phyloP scores from a whole-genome alignment of 2,329 filamentous ascomycete species.

The Emergomyces orientalis region DNA sequence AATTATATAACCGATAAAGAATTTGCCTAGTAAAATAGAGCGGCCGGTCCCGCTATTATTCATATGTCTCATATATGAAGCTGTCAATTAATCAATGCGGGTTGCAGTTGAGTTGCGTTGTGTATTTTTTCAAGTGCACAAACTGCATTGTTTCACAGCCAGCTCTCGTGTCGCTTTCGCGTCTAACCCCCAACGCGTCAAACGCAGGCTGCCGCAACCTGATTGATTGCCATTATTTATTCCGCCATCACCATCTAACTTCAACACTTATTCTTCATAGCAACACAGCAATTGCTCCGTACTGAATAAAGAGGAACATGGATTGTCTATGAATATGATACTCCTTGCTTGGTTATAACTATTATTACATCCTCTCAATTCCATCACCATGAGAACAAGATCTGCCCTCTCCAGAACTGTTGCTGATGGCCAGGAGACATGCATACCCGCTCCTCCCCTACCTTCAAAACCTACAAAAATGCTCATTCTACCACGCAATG shows the following conservation, averaged over 20 bases:
- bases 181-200: constrained; percentile 1
- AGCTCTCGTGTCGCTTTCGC: constrained; percentile 1
- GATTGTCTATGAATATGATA: not conserved
- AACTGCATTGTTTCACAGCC: not conserved
- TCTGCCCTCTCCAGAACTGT: constrained; percentile 21
- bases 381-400: constrained; percentile 24
- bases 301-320: not conserved
- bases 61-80: not conserved
- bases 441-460: constrained; percentile 17
- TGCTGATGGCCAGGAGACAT: constrained; percentile 6
- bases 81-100: not conserved
- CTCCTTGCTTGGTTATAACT: not conserved
- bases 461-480: constrained; percentile 35
- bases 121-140: not conserved
- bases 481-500: constrained; percentile 48
- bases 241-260: not conserved
- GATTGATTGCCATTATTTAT: not conserved
- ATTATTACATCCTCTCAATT: not conserved
- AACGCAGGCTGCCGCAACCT: not conserved
- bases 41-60: not conserved
- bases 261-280: not conserved
- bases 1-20: not conserved
- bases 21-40: not conserved
- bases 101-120: not conserved
- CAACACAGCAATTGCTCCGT: not conserved